A percentile compares a stretch with the other conserved stretches of the same genome.
Evolutionary conservation across 2,329 filamentous ascomycete genomes (phyloP).

Genomic region (Knoxdaviesia capensis): DNA sequence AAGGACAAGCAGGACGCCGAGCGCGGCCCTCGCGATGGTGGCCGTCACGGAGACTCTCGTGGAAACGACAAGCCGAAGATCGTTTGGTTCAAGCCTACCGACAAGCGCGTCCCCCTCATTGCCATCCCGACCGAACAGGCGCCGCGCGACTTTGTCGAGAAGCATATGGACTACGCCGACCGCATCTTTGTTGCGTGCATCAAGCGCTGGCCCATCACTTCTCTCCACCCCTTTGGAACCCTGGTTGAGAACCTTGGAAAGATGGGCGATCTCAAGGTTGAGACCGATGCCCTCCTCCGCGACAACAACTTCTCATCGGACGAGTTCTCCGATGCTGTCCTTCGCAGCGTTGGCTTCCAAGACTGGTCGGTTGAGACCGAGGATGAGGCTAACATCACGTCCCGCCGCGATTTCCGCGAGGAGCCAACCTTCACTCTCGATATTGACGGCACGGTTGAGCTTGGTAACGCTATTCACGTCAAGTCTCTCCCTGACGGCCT

Average conservation of each 20-base stretch:
- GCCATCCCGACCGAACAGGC: slow-evolving; percentile 97
- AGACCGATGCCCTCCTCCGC: slow-evolving; percentile 87
- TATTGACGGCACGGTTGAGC: slow-evolving; percentile 66
- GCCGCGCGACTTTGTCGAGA: slow-evolving; percentile 93
- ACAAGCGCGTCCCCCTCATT: slow-evolving; percentile 95
- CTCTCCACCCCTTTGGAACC: slow-evolving; percentile 95
- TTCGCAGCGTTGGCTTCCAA: slow-evolving; percentile 79
- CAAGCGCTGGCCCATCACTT: slow-evolving; percentile 98
- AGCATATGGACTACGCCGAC: slow-evolving; percentile 92
- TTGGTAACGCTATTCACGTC: slow-evolving; percentile 85
- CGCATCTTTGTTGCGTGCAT: slow-evolving; percentile 98
- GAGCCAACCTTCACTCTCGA: slow-evolving; percentile 87
- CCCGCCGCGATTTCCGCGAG: slow-evolving; percentile 74
- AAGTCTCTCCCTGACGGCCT: slow-evolving; percentile 67
- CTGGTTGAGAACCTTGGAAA: slow-evolving; percentile 91
- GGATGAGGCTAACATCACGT: slow-evolving; percentile 49
- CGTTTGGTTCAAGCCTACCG: slow-evolving; percentile 99
- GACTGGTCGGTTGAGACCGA: slow-evolving; percentile 81
- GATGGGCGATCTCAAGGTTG: slow-evolving; percentile 94
- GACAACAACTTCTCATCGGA: slow-evolving; percentile 98
- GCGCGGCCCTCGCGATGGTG: slow-evolving; percentile 73
- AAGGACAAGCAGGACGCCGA: slow-evolving; percentile 99
- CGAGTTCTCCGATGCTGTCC: slow-evolving; percentile 90
- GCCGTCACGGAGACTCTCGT: slow-evolving; percentile 22
- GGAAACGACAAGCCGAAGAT: slow-evolving; percentile 89